Base-by-base conservation (phyloP, 164 flowering plant species). In the grape (Vitis vinifera) region DNA sequence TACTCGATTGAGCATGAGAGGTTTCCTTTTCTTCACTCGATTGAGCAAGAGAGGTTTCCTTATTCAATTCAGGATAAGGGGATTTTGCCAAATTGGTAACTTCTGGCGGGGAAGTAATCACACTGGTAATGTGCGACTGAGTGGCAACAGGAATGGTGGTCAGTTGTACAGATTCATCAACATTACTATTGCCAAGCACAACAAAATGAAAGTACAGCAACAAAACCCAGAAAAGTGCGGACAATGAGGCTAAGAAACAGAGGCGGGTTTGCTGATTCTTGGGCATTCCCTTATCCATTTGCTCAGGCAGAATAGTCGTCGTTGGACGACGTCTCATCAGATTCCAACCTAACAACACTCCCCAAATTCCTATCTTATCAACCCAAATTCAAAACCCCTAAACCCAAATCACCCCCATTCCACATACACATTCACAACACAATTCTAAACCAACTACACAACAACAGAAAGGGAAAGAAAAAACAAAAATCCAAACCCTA, bases 201-300 rank as follows among this genome's bases (percentile, higher is more conserved):
- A 76, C 75, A 73, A 88, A 91, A 81, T 94, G 91, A 73, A 92
- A 87, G 75, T 92, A 92, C 66, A 91, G 81, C 56, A 94, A 65
- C 64, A 88, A 65, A 57, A 84, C 55, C 99, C 99, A 94, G 75
- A 94, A 89, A 61, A 86, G 78, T 1, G 75, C 87, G 1, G 92
- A 82, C 50, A 91, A 68, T 0, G 86, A 71, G 2, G 72, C 87
- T 51, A 94, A 69, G 57, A 82, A 77, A 81, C 91, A 94, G 57
- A 92, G 67, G 3, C 97, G 83, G 51, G 80, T 71, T 0, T 68
- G 76, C 4, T 83, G 88, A 77, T 75, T 81, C 82, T 88, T 94
- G 8, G 76, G 87, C 7, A 67, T 68, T 8, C 79, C 85, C 65
- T 86, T 94, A 86, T 91, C 97, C 96, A 89, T 92, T 19, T 63